phyloP scores from a whole-genome alignment of 306 rosid genomes.

The Quercus wislizeni region DNA sequence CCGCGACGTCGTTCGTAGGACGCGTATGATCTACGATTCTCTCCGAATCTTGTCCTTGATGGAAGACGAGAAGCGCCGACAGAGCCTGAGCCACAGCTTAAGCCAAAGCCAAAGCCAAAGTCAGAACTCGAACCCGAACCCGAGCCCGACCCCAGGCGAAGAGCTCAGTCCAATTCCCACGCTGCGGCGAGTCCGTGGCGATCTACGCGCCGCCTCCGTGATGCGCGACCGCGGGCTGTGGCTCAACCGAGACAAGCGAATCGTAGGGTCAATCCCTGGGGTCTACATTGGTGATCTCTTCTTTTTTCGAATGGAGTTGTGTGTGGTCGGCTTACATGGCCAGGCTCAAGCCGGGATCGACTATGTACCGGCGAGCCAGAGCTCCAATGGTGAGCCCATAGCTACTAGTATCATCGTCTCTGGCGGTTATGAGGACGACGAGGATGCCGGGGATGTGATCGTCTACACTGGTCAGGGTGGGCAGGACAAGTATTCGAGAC shows the following conservation, averaged over 20 bases:
- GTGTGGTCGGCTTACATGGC: constrained; percentile 89
- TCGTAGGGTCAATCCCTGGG: constrained; percentile 91
- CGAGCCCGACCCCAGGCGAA: no score
- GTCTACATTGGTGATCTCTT: constrained; percentile 81
- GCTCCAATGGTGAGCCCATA: constrained; percentile 87
- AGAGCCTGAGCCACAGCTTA: constrained; percentile 1
- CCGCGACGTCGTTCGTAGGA: constrained; percentile 53
- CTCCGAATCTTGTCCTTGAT: constrained; percentile 44
- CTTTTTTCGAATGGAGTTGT: constrained; percentile 76
- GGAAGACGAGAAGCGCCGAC: constrained; percentile 48
- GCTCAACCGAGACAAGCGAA: constrained; percentile 85
- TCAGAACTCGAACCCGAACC: no score
- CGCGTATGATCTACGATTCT: constrained; percentile 79
- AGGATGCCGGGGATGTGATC: constrained; percentile 77
- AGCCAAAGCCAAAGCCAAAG: no score
- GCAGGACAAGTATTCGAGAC: constrained; percentile 71
- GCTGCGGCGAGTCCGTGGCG: constrained; percentile 43
- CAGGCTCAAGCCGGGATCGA: constrained; percentile 95
- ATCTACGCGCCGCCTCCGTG: constrained; percentile 56
- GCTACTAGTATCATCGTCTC: constrained; percentile 94
- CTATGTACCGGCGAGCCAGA: constrained; percentile 72
- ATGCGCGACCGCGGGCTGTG: constrained; percentile 71
- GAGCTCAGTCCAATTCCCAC: constrained; percentile 11
- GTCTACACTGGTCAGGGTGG: constrained; percentile 96
- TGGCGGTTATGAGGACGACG: constrained; percentile 90